Base-by-base conservation (phyloP, 164 flowering plant genomes). In the Chimonanthus praecox region DNA sequence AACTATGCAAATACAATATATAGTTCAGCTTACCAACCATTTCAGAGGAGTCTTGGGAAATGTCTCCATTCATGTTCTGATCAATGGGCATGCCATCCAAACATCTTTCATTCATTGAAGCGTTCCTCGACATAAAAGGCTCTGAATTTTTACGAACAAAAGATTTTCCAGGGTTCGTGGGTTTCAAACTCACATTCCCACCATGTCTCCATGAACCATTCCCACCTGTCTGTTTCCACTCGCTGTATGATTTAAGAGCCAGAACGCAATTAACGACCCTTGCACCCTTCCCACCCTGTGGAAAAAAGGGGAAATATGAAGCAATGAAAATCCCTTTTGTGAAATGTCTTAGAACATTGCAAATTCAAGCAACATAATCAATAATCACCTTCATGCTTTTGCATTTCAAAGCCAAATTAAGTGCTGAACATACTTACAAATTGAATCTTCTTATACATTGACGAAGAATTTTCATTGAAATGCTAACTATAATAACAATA, bases 231-330 rank as follows among this genome's bases (percentile, higher is more conserved):
- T 87, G 95, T 83, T 91, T 96, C 94, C 97, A 90, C 6, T 96
- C 94, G 73, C 82, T 71, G 72, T 86, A 95, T 58, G 99, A 92
- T 76, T 96, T 96, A 5, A 96, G 92, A 67, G 90, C 99, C 71
- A 96, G 79, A 47, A 94, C 88, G 68, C 88, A 87, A 73, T 89
- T 90, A 60, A 96, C 98, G 72, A 96, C 79, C 82, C 97, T 86
- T 13, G 91, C 80, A 64, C 92, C 83, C 73, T 87, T 96, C 49
- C 99, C 99, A 67, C 97, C 98, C 99, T 96, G 86, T 49, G 73
- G 73, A 61, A 54, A 54, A 11, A 44, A 45, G 20, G 20, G 66
- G 20, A 63, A 63, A 63, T 15, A 54, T 8, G 15, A 54, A 54
- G 15, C 20, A 62, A 62, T n/a, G n/a, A 62, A 62, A 62, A 33